Base-by-base conservation (phyloP, 2,329 filamentous ascomycete species). In the Hypoxylon sp. region DNA sequence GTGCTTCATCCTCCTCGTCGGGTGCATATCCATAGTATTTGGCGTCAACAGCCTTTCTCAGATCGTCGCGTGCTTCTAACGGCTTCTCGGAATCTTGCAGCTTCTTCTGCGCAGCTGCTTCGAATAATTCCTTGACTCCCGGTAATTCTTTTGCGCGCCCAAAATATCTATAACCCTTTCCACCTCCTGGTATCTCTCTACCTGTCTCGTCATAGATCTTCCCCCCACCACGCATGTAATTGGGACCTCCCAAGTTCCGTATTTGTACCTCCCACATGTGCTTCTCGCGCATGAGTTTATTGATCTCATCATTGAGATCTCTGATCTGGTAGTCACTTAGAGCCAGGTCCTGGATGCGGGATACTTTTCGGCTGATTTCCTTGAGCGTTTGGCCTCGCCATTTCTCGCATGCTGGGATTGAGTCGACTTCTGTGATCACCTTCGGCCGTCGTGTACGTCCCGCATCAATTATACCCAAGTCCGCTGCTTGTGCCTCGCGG, bases 231-330 rank as follows among this genome's bases (percentile, higher is more conserved):
- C 94, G 87, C 92, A 96, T 97, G 80, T 98, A 99, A 81, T 98
- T 98, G 31, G 96, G 96, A 2, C 96, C 96, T n/a, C 96, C 96
- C 24, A 98, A 80, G 76, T 97, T 97, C 65, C 94, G 88, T 74
- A 99, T 98, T 82, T 98, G 94, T 74, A 96, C 89, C 85, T 99
- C 96, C 96, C 96, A 99, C 88, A 97, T 94, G 87, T 97, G 94
- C 82, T 99, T 99, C 84, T 99, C 96, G 71, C 94, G 91, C 93
- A 99, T 98, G 70, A 97, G 87, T 83, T 97, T 97, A 86, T 99
- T 99, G 86, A 99, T 97, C 82, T 99, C 96, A 81, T 99, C 96
- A 83, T 99, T 99, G 78, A 99, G 86, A 81, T 99, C 96, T 77
- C 96, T 91, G 80, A 99, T 94, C 85, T 98, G 96, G 84, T 92